Evolutionary conservation across 768 basidiomycete genomes (phyloP), one percentile per base, ranked within the genome.

Genomic region (Dacryopinax spathularia): DNA sequence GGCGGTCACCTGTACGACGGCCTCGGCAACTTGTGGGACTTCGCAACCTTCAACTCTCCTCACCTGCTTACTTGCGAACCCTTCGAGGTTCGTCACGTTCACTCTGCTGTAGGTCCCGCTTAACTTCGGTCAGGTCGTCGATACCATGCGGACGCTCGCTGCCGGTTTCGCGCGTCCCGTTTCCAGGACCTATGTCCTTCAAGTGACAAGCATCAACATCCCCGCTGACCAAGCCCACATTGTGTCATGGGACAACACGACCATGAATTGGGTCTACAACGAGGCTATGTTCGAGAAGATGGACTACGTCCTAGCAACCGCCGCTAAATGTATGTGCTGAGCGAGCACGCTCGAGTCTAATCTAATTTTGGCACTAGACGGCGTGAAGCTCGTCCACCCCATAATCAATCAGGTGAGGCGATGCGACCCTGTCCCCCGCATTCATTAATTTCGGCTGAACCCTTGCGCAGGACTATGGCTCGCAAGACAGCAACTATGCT

Each of bases 221-320:
- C 13, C 12, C 31, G 48, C 48, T 29, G 12, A 10, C 48, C 13
- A 56, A 10, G 48, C 48, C 25, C 48, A 56, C 29, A 56, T 56
- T 29, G 48, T 56, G 12, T 56, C 48, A 6, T 56, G 48, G 48
- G 48, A 56, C 48, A 56, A 56, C 48, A 56, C 48, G 6, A 56
- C 13, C 25, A 56, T 56, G 48, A 18, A 56, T 29, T 56, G 48
- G 48, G 48, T 56, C 9, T 56, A 56, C 48, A 56, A 56, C 48
- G 48, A 56, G 25, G 48, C 48, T 29, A 56, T 56, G 48, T 56
- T 56, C 18, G 25, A 56, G 48, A 13, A 56, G 48, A 56, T 56
- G 48, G 48, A 56, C 48, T 56, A 27, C 18, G 48, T 56, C 31
- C 18, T 56, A 18, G 48, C 48, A 13, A 56, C 48, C 48, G 48